Conservation (phyloP, 2,329 filamentous ascomycete species). For the Alternaria sp. region DNA sequence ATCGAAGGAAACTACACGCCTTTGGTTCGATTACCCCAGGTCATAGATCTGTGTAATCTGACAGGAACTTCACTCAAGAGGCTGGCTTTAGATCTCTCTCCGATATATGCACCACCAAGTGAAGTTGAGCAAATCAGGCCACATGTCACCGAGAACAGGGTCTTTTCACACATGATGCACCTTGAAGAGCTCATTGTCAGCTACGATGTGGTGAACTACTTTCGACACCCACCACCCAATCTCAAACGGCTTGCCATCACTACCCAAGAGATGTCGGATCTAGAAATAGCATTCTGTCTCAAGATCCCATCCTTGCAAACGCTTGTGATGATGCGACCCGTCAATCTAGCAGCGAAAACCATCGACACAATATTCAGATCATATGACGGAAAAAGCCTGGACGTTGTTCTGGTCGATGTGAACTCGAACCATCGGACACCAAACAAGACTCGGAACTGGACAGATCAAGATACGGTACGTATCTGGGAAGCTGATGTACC, state of each 20-base stretch:
- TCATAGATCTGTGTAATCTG: slow-evolving; percentile 28
- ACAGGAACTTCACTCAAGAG: slow-evolving; percentile 29
- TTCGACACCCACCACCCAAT: slow-evolving; percentile 29
- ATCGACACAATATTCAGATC: slow-evolving; percentile 26
- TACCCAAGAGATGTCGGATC: slow-evolving; percentile 15
- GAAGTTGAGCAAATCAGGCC: slow-evolving; percentile 18
- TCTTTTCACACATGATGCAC: slow-evolving; percentile 31
- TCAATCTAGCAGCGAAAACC: slow-evolving; percentile 15
- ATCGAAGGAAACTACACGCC: slow-evolving; percentile 7
- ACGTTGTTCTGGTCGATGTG: slow-evolving; percentile 35
- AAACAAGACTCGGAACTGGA: slow-evolving; percentile 25
- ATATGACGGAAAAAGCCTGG: slow-evolving; percentile 27
- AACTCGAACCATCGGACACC: slow-evolving; percentile 34
- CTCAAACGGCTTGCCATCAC: slow-evolving; percentile 37
- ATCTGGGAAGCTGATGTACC: slow-evolving; percentile 40
- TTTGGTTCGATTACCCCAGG: slow-evolving; percentile 28
- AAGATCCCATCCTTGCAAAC: slow-evolving; percentile 21
- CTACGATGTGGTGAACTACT: slow-evolving; percentile 30
- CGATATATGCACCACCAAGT: slow-evolving; percentile 18
- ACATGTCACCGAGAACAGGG: slow-evolving; percentile 14
- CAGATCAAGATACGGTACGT: slow-evolving; percentile 23
- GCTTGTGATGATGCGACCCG: slow-evolving; percentile 25
- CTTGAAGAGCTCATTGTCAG: slow-evolving; percentile 38
- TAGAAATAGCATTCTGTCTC: slow-evolving; percentile 26
- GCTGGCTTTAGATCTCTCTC: slow-evolving; percentile 31